Evolutionary conservation across 2,329 filamentous ascomycete genomes (phyloP).

Genomic region (Trichoderma citrinoviride): DNA sequence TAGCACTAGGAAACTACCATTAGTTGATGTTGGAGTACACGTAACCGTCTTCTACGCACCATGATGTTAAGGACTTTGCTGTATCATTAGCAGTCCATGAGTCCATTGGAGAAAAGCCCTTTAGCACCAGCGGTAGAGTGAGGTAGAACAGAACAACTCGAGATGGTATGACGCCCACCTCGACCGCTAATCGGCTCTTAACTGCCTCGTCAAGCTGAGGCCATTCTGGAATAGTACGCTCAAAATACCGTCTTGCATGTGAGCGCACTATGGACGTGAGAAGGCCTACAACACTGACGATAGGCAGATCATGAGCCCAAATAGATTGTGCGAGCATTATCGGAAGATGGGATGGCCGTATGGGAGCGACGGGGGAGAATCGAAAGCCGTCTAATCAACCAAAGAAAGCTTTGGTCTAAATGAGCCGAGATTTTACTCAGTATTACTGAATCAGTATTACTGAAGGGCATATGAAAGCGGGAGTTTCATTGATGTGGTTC

Average conservation of each 20-base stretch:
- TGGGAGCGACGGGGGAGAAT: not conserved
- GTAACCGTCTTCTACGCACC: not conserved
- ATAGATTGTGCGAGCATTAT: not conserved
- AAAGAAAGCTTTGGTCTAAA: too few relatives aligned
- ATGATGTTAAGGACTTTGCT: not conserved
- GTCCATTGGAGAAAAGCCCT: not conserved
- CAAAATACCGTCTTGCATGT: not conserved
- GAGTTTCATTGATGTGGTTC: too few relatives aligned
- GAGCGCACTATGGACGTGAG: not conserved
- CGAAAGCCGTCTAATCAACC: too few relatives aligned
- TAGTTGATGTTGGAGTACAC: not conserved
- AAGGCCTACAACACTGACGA: not conserved
- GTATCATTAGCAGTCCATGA: slow-evolving; percentile 5
- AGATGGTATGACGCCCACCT: not conserved
- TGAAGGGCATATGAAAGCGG: too few relatives aligned
- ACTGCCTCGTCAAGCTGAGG: not conserved
- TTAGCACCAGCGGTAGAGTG: not conserved
- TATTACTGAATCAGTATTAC: too few relatives aligned
- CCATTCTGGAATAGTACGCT: not conserved
- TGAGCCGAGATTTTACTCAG: too few relatives aligned
- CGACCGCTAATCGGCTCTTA: not conserved
- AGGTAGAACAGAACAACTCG: not conserved
- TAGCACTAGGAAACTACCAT: not conserved
- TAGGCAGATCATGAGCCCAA: not conserved
- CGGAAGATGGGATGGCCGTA: too few relatives aligned